Base-by-base conservation (phyloP, 345 rosid species). In the Gossypium sturtianum region DNA sequence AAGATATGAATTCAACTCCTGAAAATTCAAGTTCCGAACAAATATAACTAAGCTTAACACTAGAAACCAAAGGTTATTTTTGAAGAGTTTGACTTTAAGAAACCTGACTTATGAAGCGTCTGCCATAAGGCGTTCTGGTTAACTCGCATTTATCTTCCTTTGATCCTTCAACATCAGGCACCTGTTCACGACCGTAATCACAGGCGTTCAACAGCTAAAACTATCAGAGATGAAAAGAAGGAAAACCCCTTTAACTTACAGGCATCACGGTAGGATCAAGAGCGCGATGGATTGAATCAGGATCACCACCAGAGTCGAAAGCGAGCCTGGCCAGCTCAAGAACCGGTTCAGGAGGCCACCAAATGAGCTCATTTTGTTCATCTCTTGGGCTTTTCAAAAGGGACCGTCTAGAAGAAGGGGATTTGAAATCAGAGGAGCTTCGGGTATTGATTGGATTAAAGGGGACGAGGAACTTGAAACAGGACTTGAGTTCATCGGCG, bases 261-360 rank as follows among this genome's bases (percentile, higher is more conserved):
- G 85, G 85, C 53, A 92, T n/a, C 51, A 85, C 72, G 2, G 89
- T 80, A 47, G 97, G 94, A 80, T 94, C 93, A 41, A 94, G 85
- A 29, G 91, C 74, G 34, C 88, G 83, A 66, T 92, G 81, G 69
- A 94, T 84, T 13, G 88, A 85, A 69, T 74, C 90, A 2, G 91
- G 93, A 69, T 92, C 94, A 1, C 98, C 97, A 2, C 93, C 92
- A 53, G 97, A 90, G 74, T 92, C 97, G n/a, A 92, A 74, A 59
- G 97, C 91, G 20, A 94, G 93, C 48, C 97, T 92, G 78, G 97
- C 98, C 54, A 92, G 83, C 57, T 94, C 97, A 3, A 91, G 90
- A 62, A 94, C 83, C 56, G 97, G 80, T 78, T 86, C 84, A 17
- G 98, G 97, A 22, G 98, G 98, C 93, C 94, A 86, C 98, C 98